These are phyloP conservation scores for Pseudogymnoascus sp. DNA, from an alignment of 2,329 filamentous ascomycete genomes.

Conservation along the genomic window DNA sequence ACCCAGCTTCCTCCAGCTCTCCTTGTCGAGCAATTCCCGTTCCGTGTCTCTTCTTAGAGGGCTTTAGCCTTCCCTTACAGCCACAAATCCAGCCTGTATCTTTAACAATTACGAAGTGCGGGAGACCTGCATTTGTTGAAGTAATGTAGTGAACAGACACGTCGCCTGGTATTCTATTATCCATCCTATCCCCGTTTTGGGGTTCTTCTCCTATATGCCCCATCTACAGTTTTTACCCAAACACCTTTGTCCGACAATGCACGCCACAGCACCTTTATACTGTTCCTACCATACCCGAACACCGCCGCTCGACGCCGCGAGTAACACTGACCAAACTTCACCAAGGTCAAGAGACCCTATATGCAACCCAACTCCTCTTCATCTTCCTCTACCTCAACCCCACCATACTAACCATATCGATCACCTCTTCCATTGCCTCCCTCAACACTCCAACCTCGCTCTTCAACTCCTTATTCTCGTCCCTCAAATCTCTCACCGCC, in stretches of 20 bases:
- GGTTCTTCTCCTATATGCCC: not conserved
- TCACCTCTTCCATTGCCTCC: constrained; percentile 49
- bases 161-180: not conserved
- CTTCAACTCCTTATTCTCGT: constrained; percentile 56
- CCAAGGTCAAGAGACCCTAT: not conserved
- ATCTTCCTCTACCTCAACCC: not conserved
- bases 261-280: not conserved
- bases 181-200: not conserved
- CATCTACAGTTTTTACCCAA: not conserved
- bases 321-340: not conserved
- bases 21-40: no score
- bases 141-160: not conserved
- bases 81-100: not conserved
- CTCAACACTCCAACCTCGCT: constrained; percentile 50
- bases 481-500: constrained; percentile 50
- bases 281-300: not conserved
- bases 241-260: not conserved
- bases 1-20: no score
- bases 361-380: not conserved
- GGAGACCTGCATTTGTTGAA: not conserved
- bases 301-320: not conserved
- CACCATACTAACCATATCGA: constrained; percentile 33
- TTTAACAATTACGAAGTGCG: not conserved
- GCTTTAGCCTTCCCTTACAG: not conserved
- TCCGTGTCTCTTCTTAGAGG: not conserved